Conservation (phyloP, 139 green algal species). For the Nannochloris sp. region DNA sequence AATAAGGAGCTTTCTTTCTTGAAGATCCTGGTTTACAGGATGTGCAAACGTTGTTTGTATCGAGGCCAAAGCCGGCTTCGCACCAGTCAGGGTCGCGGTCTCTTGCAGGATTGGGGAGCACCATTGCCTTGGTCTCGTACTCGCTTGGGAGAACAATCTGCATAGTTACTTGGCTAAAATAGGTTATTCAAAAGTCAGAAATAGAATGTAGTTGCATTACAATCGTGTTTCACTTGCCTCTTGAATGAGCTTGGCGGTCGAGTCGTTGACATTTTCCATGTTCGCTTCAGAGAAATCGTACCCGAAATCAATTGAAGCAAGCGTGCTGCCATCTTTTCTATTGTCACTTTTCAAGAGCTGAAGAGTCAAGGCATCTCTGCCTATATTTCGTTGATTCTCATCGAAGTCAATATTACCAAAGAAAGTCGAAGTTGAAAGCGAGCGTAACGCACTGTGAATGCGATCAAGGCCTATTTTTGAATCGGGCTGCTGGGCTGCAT, state of each 20-base stretch:
- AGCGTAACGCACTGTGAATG: background rate
- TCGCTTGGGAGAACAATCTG: background rate
- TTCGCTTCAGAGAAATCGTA: background rate
- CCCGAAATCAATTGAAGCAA: background rate
- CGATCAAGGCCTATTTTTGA: background rate
- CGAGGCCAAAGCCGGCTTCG: background rate
- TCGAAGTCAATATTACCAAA: background rate
- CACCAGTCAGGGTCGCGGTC: background rate
- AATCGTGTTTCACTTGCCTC: no score
- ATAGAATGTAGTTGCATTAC: no score
- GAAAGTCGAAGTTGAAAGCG: background rate
- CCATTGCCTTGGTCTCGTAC: background rate
- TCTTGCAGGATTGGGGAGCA: background rate
- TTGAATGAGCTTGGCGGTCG: background rate
- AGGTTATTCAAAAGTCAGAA: no score
- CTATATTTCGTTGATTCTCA: background rate
- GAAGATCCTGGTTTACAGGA: background rate
- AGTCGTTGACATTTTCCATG: no score
- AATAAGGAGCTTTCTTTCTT: background rate
- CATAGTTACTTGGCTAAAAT: no score
- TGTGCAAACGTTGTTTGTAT: background rate
- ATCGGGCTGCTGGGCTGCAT: no score
- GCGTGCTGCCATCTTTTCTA: no score
- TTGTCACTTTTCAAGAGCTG: background rate
- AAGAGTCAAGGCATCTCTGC: background rate